Base-by-base conservation (phyloP, 441 rosid genomes). In the Syzygium malaccense region DNA sequence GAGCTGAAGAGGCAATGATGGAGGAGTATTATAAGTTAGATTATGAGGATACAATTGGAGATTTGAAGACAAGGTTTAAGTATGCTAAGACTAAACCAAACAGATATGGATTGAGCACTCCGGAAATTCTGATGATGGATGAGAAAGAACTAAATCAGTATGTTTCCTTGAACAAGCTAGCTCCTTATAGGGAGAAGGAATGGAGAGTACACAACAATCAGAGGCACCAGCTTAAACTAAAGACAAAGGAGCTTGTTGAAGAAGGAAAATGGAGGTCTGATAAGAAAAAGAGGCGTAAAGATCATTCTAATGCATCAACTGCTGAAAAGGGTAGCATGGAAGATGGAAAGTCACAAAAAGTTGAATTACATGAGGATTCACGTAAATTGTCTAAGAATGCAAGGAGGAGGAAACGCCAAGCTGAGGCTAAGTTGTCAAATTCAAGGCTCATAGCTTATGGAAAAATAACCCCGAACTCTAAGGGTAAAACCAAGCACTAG, bases 11-110 rank as follows among this genome's bases (percentile, higher is more conserved):
- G 91, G 96, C 95, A 71, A 91, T 95, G 97, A 85, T 96, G 96
- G 98, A 98, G 85, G 98, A 98, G 91, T 95, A 95, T 80, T 97
- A 98, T 91, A 95, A 95, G 89, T 92, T 98, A 93, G 99, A 98
- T 89, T 97, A 97, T 75, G 99, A 98, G 93, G 99, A 90, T 90
- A 95, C 97, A 66, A 91, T 97, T 80, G 98, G 96, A 89, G 96
- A 95, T 91, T 88, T 97, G 92, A 97, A 95, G 91, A 98, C 99
- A 30, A 95, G 99, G 95, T 98, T 98, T 71, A 95, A 93, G 92
- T 97, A 97, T 91, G 95, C 97, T 1, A 95, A 95, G 93, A 95
- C 93, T 58, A 85, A 94, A 64, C 96, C 97, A 19, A 97, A 95
- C 90, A 94, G 86, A 85, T 97, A 85, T 62, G 96, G 96, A 41